Evolutionary conservation across 257 asterid genomes (phyloP).

Genomic region (Nicotiana knightiana): DNA sequence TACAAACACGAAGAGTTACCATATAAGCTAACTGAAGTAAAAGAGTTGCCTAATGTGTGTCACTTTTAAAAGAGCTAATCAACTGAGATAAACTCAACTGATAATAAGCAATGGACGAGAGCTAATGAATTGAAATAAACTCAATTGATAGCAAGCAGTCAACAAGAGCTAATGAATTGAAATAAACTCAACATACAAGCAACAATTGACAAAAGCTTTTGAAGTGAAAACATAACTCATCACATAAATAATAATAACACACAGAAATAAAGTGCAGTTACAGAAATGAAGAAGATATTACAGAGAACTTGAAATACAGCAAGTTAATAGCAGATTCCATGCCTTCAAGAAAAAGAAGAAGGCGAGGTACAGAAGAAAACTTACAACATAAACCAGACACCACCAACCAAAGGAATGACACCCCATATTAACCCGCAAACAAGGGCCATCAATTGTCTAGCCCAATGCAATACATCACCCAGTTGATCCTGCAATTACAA

Average conservation of each 20-base stretch:
- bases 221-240: neutral
- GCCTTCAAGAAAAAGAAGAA: neutral
- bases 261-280: neutral
- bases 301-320: neutral
- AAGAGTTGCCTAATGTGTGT: neutral
- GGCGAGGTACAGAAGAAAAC: conserved; percentile 14
- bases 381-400: conserved; percentile 82
- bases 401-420: conserved; percentile 87
- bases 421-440: conserved; percentile 89
- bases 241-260: neutral
- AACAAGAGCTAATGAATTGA: conserved; percentile 4
- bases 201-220: neutral
- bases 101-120: neutral
- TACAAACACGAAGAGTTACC: neutral
- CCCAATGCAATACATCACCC: conserved; percentile 93
- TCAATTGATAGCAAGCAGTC: neutral
- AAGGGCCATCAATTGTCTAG: conserved; percentile 76
- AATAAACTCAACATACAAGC: conserved; percentile 1
- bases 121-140: neutral
- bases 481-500: conserved; percentile 67
- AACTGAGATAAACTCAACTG: neutral
- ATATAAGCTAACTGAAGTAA: neutral
- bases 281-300: neutral
- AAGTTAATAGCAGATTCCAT: neutral
- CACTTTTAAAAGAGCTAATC: neutral